phyloP scores from a whole-genome alignment of 805 yeast genomes.

The Ogataea pini region DNA sequence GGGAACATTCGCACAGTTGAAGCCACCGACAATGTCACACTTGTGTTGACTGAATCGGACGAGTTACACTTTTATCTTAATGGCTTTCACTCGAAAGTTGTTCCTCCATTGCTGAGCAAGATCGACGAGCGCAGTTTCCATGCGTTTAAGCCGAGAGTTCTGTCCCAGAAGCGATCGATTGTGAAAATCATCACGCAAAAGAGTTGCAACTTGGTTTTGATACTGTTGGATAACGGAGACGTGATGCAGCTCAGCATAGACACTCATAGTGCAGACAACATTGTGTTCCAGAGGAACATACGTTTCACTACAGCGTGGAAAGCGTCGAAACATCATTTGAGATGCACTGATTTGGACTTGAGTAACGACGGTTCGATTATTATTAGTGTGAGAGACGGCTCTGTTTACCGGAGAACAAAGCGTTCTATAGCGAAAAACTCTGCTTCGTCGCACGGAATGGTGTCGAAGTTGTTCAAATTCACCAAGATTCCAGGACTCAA shows the following conservation, averaged over 20 bases:
- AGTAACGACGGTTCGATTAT: constrained; percentile 69
- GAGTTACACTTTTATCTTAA: constrained; percentile 65
- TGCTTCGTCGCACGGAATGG: constrained; percentile 20
- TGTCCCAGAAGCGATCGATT: constrained; percentile 42
- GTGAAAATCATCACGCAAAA: constrained; percentile 37
- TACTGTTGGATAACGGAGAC: constrained; percentile 63
- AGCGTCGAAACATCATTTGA: constrained; percentile 57
- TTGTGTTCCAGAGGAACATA: constrained; percentile 41
- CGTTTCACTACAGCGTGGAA: constrained; percentile 59
- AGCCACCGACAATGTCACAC: constrained; percentile 70
- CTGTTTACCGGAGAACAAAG: constrained; percentile 52
- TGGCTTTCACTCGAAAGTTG: constrained; percentile 55
- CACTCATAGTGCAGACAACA: constrained; percentile 31
- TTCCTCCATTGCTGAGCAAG: constrained; percentile 33
- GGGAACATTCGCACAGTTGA: constrained; percentile 54
- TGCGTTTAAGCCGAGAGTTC: constrained; percentile 51
- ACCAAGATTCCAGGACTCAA: constrained; percentile 54
- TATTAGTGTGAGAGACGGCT: constrained; percentile 68
- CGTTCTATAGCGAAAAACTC: constrained; percentile 36
- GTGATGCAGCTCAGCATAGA: constrained; percentile 42
- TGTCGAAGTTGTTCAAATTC: constrained; percentile 48
- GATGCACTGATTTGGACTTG: constrained; percentile 66
- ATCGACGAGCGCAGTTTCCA: constrained; percentile 49
- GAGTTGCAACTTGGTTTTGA: constrained; percentile 45
- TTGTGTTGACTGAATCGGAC: constrained; percentile 56